Conservation (phyloP, 768 basidiomycete species). For the Lentinula lateritia region DNA sequence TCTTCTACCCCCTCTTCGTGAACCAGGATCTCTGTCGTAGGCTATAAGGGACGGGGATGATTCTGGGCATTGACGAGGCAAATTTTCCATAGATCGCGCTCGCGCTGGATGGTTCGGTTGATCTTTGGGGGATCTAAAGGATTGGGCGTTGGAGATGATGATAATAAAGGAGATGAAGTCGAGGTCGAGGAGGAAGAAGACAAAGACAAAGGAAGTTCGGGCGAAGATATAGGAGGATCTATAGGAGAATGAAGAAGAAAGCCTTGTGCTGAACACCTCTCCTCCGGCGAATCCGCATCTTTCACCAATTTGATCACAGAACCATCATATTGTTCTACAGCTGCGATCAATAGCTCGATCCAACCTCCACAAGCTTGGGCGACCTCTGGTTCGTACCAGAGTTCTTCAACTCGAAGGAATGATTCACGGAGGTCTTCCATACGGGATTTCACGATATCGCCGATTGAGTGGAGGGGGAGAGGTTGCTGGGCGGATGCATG, state of each 20-base stretch:
- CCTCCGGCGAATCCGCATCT: not conserved
- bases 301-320: not conserved
- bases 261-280: no score
- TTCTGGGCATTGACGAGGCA: conserved; percentile 14
- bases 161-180: no score
- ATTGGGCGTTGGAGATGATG: no score
- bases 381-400: conserved; percentile 47
- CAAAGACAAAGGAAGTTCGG: no score
- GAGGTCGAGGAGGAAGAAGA: no score
- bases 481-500: conserved; percentile 38
- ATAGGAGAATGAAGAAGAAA: not conserved
- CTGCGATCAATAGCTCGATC: conserved; percentile 46
- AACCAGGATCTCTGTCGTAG: not conserved
- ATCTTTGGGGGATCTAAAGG: no score
- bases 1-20: not conserved
- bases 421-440: conserved; percentile 52
- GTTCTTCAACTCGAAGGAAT: conserved; percentile 42
- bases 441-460: conserved; percentile 36
- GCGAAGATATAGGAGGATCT: no score
- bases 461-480: conserved; percentile 40
- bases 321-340: conserved; percentile 35
- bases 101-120: conserved; percentile 22
- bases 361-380: conserved; percentile 51
- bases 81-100: conserved; percentile 18
- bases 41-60: not conserved